Percentiles rank a stretch among this genome's conserved stretches.
These are phyloP conservation scores for Wickerhamomyces hampshirensis DNA, from an alignment of 805 yeast genomes.

Conservation along the genomic window DNA sequence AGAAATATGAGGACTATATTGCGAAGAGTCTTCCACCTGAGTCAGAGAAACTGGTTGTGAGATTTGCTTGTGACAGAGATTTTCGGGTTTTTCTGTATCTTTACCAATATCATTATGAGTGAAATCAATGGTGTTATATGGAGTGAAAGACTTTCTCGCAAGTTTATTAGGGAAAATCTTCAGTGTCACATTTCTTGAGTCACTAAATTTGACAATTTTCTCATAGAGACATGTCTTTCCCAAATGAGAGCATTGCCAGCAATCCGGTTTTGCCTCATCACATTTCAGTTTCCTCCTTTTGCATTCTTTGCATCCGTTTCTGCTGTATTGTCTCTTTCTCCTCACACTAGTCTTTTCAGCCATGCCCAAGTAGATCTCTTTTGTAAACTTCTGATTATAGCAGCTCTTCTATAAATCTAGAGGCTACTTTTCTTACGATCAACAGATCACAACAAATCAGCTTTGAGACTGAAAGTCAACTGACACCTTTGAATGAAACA, in stretches of 20 bases:
- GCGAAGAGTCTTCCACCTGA: too few species aligned
- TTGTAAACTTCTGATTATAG: neutral
- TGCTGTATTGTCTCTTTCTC: conserved; percentile 38
- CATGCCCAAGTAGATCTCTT: neutral
- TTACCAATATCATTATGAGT: too few species aligned
- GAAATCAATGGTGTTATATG: conserved; percentile 12
- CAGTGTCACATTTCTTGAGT: conserved; percentile 11
- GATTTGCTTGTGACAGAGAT: too few species aligned
- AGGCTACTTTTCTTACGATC: too few species aligned
- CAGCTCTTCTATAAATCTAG: too few species aligned
- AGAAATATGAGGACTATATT: conserved; percentile 4
- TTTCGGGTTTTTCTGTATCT: too few species aligned
- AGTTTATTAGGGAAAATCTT: conserved; percentile 1
- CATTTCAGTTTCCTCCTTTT: conserved; percentile 37
- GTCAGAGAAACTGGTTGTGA: too few species aligned
- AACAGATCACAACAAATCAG: too few species aligned
- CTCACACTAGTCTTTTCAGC: neutral
- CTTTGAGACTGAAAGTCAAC: too few species aligned
- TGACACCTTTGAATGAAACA: too few species aligned
- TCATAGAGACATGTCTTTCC: conserved; percentile 35
- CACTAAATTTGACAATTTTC: conserved; percentile 22
- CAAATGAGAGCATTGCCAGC: conserved; percentile 36
- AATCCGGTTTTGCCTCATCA: conserved; percentile 25
- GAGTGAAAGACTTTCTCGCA: neutral
- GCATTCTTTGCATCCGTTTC: conserved; percentile 43